Evolutionary conservation across 495 filamentous ascomycete genomes (phyloP).

Genomic region (Neurospora discreta): DNA sequence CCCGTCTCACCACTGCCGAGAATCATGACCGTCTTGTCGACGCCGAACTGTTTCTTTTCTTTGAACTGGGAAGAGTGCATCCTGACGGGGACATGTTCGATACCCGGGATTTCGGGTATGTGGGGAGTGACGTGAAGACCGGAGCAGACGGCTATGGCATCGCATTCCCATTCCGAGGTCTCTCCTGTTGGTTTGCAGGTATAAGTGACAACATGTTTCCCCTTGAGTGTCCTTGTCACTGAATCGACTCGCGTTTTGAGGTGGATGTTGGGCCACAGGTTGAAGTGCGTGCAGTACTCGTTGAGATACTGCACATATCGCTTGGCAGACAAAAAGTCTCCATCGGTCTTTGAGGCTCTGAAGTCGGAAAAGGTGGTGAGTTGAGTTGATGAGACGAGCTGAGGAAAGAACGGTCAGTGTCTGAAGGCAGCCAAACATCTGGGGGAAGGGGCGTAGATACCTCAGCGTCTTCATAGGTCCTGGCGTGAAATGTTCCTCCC

Average conservation of each 20-base stretch:
- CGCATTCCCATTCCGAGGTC: conserved; percentile 20
- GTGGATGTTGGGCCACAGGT: conserved; percentile 27
- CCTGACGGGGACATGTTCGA: conserved; percentile 25
- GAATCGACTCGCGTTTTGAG: conserved; percentile 20
- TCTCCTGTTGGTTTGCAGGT: not conserved
- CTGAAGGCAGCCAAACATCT: not conserved
- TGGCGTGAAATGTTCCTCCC: conserved; percentile 22
- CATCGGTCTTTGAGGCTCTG: conserved; percentile 13
- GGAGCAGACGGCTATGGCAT: conserved; percentile 33
- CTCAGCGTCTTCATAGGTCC: conserved; percentile 28
- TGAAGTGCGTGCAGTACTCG: conserved; percentile 29
- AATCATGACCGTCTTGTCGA: conserved; percentile 28
- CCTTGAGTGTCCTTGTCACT: conserved; percentile 9
- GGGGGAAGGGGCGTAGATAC: not conserved
- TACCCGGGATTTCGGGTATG: conserved; percentile 25
- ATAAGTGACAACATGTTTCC: conserved; percentile 21
- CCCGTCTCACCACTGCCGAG: conserved; percentile 35
- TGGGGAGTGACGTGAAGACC: conserved; percentile 31
- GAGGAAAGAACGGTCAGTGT: not conserved
- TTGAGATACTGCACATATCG: conserved; percentile 27
- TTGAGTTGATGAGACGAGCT: conserved; percentile 32
- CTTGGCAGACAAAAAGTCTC: conserved; percentile 26
- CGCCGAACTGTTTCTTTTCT: conserved; percentile 24
- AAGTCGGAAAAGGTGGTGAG: conserved; percentile 34
- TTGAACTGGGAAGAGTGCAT: conserved; percentile 37